Evolutionary conservation across 2,329 filamentous ascomycete genomes (phyloP).

Genomic region (Epichloe gansuensis): DNA sequence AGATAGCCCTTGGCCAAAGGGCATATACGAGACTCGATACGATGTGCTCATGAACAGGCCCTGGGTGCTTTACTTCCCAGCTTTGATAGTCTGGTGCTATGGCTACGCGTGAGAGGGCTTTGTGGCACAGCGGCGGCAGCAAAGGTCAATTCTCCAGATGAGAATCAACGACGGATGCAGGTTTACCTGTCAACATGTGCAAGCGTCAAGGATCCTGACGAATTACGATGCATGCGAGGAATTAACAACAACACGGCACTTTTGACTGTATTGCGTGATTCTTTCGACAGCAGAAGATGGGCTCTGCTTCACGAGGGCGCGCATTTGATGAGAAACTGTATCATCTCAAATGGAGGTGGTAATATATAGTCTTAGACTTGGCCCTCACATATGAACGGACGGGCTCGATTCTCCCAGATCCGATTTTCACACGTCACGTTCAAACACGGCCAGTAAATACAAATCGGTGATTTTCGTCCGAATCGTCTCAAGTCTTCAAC

Average conservation of each 20-base stretch:
- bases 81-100: constrained; percentile 89
- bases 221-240: constrained; percentile 59
- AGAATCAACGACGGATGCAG: constrained; percentile 67
- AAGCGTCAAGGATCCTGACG: constrained; percentile 42
- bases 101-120: constrained; percentile 83
- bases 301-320: constrained; percentile 83
- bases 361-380: constrained; percentile 7
- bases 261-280: constrained; percentile 29
- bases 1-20: constrained; percentile 22
- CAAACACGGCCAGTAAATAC: no score
- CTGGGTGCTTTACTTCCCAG: constrained; percentile 92
- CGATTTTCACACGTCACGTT: no score
- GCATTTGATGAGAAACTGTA: constrained; percentile 67
- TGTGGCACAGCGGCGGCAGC: constrained; percentile 38
- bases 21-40: constrained; percentile 64
- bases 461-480: no score
- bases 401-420: no score
- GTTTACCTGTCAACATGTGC: constrained; percentile 63
- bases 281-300: constrained; percentile 76
- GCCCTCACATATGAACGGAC: neutral
- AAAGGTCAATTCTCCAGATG: constrained; percentile 40
- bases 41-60: constrained; percentile 84
- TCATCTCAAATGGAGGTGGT: constrained; percentile 28
- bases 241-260: constrained; percentile 41
- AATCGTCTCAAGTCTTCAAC: no score